Evolutionary conservation across 495 filamentous ascomycete species (phyloP).

Genomic region (Cryomyces minteri): DNA sequence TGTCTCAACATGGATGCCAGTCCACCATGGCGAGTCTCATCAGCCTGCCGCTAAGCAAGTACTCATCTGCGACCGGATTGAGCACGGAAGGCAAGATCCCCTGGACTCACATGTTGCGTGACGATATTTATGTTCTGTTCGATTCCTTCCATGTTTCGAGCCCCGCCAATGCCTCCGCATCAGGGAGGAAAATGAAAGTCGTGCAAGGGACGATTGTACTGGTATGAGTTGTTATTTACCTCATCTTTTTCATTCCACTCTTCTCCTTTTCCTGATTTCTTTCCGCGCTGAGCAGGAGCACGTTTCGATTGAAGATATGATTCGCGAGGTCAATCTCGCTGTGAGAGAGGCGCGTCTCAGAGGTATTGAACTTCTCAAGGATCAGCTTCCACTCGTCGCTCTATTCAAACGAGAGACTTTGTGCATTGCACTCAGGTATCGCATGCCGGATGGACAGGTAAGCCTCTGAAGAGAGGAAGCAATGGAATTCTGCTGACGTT

Average conservation of each 20-base stretch:
- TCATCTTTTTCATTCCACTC: background rate
- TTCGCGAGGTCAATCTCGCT: constrained; percentile 1
- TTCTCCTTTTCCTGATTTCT: too few species aligned
- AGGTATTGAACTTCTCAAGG: constrained; percentile 2
- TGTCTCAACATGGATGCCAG: constrained; percentile 1
- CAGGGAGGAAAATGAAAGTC: constrained; percentile 19
- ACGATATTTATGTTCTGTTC: constrained; percentile 23
- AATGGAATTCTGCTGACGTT: background rate
- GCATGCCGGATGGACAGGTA: constrained; percentile 7
- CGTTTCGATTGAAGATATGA: constrained; percentile 4
- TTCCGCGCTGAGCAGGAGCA: constrained; percentile 1
- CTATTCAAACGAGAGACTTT: constrained; percentile 3
- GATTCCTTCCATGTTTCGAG: constrained; percentile 12
- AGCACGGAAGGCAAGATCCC: constrained; percentile 5
- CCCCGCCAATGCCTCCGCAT: background rate
- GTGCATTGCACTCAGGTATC: constrained; percentile 11
- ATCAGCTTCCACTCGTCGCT: constrained; percentile 11
- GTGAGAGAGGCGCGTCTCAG: constrained; percentile 1
- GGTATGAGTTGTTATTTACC: constrained; percentile 11
- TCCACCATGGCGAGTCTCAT: background rate
- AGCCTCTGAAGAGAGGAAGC: background rate
- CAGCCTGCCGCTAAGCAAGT: constrained; percentile 10
- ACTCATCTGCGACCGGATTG: constrained; percentile 11
- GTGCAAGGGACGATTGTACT: constrained; percentile 20
- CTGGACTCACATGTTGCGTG: constrained; percentile 13